phyloP scores from a whole-genome alignment of 768 basidiomycete genomes.

The Lactarius hengduanensis region DNA sequence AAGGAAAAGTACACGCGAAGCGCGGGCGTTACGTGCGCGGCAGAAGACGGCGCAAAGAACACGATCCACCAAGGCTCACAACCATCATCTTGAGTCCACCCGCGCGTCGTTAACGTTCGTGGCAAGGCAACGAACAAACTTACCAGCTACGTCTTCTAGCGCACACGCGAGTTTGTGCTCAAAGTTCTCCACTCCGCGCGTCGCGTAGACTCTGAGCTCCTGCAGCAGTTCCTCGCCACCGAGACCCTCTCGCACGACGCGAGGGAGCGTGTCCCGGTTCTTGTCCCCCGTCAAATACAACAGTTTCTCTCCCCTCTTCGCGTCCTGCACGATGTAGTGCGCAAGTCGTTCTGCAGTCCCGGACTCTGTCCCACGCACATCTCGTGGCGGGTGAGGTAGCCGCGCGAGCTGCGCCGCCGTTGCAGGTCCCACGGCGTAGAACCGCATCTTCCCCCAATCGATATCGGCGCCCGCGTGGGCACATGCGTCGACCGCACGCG shows the following conservation, averaged over 20 bases:
- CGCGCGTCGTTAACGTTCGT: neutral
- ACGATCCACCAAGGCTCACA: conserved; percentile 60
- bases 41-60: conserved; percentile 74
- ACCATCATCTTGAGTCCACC: neutral
- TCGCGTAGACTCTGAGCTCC: conserved; percentile 67
- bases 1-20: conserved; percentile 48
- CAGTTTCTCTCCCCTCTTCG: conserved; percentile 40
- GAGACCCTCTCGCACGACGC: conserved; percentile 41
- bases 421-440: conserved; percentile 75
- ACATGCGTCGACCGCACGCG: conserved; percentile 75
- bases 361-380: conserved; percentile 48
- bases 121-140: neutral
- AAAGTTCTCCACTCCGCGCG: conserved; percentile 55
- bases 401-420: conserved; percentile 48
- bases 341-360: conserved; percentile 73
- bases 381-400: conserved; percentile 33
- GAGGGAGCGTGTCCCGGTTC: conserved; percentile 66
- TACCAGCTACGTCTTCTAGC: conserved; percentile 12
- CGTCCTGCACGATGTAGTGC: conserved; percentile 52
- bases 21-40: conserved; percentile 53
- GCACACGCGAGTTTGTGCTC: conserved; percentile 39
- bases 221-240: conserved; percentile 47
- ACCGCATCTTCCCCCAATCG: conserved; percentile 59
- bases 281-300: conserved; percentile 88
- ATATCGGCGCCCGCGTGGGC: conserved; percentile 22